These are phyloP conservation scores for Cladophialophora psammophila DNA, from an alignment of 2,329 filamentous ascomycete species.

Conservation along the genomic window DNA sequence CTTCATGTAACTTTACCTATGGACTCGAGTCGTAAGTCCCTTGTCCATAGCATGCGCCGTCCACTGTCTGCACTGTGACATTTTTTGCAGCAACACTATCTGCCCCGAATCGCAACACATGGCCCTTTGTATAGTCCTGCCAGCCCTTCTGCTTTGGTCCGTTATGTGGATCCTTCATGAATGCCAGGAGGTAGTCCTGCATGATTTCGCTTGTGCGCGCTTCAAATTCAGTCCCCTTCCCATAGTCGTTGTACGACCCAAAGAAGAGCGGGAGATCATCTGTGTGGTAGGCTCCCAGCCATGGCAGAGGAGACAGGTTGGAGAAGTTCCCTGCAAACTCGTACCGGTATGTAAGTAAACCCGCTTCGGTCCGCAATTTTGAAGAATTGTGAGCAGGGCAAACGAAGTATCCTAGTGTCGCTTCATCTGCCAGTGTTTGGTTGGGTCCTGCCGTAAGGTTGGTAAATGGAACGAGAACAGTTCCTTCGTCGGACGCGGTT, in stretches of 20 bases:
- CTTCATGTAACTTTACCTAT: neutral
- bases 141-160: constrained; percentile 30
- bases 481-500: neutral
- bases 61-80: neutral
- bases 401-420: neutral
- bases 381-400: neutral
- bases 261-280: constrained; percentile 50
- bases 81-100: neutral
- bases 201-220: constrained; percentile 35
- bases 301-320: constrained; percentile 49
- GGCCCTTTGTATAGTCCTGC: constrained; percentile 13
- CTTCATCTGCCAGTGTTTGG: neutral
- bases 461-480: neutral
- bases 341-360: constrained; percentile 51
- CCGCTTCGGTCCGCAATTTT: constrained; percentile 27
- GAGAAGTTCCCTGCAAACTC: constrained; percentile 52
- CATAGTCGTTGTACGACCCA: constrained; percentile 47
- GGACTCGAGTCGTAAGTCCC: neutral
- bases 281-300: constrained; percentile 55
- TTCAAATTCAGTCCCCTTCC: constrained; percentile 28
- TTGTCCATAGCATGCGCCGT: neutral
- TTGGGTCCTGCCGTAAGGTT: neutral
- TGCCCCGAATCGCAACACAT: neutral
- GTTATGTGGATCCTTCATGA: constrained; percentile 34
- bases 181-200: constrained; percentile 42